phyloP scores from a whole-genome alignment of 1,139 yeast genomes.

The Yamadazyma oceani region DNA sequence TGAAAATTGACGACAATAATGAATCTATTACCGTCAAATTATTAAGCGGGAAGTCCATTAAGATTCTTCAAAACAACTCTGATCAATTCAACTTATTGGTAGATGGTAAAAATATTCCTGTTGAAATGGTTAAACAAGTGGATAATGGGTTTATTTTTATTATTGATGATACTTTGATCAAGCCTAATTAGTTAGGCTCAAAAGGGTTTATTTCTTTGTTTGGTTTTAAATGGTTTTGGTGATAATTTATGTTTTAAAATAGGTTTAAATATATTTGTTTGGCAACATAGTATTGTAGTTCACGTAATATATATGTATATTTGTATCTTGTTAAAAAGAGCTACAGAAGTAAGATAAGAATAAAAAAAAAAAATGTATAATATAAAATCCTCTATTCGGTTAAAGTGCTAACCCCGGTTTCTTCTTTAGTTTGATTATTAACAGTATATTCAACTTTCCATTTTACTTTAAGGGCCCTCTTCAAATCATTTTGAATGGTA shows the following conservation, averaged over 20 bases:
- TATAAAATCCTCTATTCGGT: slow-evolving; percentile 1
- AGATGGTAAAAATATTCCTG: slow-evolving; percentile 23
- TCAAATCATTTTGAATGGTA: slow-evolving; percentile 52
- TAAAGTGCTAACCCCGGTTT: slow-evolving; percentile 53
- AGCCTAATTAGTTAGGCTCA: slow-evolving; percentile 18
- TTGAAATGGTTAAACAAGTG: slow-evolving; percentile 44
- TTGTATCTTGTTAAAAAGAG: too few relatives aligned
- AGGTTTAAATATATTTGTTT: too few relatives aligned
- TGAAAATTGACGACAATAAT: slow-evolving; percentile 10
- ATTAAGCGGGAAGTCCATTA: slow-evolving; percentile 42
- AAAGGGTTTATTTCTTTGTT: not conserved
- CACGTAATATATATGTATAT: too few relatives aligned
- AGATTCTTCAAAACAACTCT: slow-evolving; percentile 37
- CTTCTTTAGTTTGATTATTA: slow-evolving; percentile 50
- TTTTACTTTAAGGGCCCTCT: slow-evolving; percentile 63
- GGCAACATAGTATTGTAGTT: too few relatives aligned
- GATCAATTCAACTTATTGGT: slow-evolving; percentile 20
- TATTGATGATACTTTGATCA: slow-evolving; percentile 43
- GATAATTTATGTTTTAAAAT: not conserved
- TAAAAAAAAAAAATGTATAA: too few relatives aligned
- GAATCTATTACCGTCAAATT: slow-evolving; percentile 19
- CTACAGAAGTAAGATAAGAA: too few relatives aligned
- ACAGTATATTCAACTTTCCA: slow-evolving; percentile 70
- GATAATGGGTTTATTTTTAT: slow-evolving; percentile 61
- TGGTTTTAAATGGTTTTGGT: too few relatives aligned